Evolutionary conservation across 768 basidiomycete genomes (phyloP).

Genomic region (Auricularia cornea): DNA sequence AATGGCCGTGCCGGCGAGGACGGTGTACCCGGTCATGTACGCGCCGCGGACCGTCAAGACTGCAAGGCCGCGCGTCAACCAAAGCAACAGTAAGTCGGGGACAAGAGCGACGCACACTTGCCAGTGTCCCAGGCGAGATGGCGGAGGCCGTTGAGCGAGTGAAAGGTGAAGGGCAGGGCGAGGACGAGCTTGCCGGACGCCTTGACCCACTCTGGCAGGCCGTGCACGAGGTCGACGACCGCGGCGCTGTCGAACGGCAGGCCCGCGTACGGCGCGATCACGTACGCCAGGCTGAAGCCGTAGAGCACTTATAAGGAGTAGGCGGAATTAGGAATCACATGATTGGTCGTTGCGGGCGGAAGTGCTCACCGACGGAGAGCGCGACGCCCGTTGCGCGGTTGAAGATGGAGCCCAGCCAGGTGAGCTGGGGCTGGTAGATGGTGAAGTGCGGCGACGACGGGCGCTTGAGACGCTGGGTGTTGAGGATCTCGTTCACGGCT

Average conservation of each 20-base stretch:
- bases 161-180: slow-evolving; percentile 85
- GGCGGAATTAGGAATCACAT: neutral
- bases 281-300: slow-evolving; percentile 78
- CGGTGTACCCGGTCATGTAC: slow-evolving; percentile 76
- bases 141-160: slow-evolving; percentile 81
- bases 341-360: neutral
- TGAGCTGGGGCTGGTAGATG: slow-evolving; percentile 93
- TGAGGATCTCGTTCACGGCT: slow-evolving; percentile 56
- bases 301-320: slow-evolving; percentile 57
- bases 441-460: slow-evolving; percentile 92
- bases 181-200: slow-evolving; percentile 67
- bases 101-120: slow-evolving; percentile 55
- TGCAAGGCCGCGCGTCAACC: slow-evolving; percentile 24
- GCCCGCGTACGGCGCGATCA: slow-evolving; percentile 59
- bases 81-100: neutral
- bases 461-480: slow-evolving; percentile 80
- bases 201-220: slow-evolving; percentile 71
- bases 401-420: slow-evolving; percentile 79
- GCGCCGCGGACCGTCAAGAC: slow-evolving; percentile 75
- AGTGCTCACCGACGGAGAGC: slow-evolving; percentile 57
- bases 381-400: slow-evolving; percentile 81
- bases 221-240: slow-evolving; percentile 61
- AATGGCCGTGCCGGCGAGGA: slow-evolving; percentile 68
- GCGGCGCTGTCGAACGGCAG: slow-evolving; percentile 67
- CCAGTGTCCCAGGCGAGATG: slow-evolving; percentile 87